Conservation (phyloP, 176 grass and related monocot genomes). For the Luzula sylvatica region DNA sequence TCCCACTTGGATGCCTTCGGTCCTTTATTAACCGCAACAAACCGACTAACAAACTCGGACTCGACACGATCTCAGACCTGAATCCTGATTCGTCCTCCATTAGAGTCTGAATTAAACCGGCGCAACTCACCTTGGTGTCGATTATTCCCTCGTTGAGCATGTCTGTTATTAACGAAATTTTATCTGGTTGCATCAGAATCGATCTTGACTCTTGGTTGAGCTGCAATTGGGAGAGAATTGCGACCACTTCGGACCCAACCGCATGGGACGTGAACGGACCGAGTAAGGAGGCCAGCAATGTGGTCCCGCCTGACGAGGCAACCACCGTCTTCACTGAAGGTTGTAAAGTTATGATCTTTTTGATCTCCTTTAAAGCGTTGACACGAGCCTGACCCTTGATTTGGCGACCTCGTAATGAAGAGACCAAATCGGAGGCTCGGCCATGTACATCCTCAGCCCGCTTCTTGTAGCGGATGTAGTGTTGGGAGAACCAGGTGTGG, state of each 20-base stretch:
- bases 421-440: slow-evolving; percentile 65
- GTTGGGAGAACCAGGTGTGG: slow-evolving; percentile 85
- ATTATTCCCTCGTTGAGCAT: slow-evolving; percentile 78
- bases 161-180: slow-evolving; percentile 80
- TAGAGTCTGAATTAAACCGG: slow-evolving; percentile 58
- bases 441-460: slow-evolving; percentile 85
- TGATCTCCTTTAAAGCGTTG: slow-evolving; percentile 55
- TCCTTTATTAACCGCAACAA: slow-evolving; percentile 67
- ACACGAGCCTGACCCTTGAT: slow-evolving; percentile 86
- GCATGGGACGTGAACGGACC: slow-evolving; percentile 84
- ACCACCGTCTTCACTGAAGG: slow-evolving; percentile 64
- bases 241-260: slow-evolving; percentile 75
- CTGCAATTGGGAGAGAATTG: slow-evolving; percentile 54
- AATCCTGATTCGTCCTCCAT: slow-evolving; percentile 73
- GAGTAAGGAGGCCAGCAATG: slow-evolving; percentile 53
- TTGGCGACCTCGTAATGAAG: slow-evolving; percentile 41
- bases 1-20: slow-evolving; percentile 41
- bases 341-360: slow-evolving; percentile 37
- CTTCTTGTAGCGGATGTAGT: slow-evolving; percentile 77
- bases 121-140: slow-evolving; percentile 86
- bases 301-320: slow-evolving; percentile 39
- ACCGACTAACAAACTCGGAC: slow-evolving; percentile 70
- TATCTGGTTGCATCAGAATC: slow-evolving; percentile 75
- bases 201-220: slow-evolving; percentile 54
- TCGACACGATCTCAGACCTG: slow-evolving; percentile 71